Conservation (phyloP, 2,329 filamentous ascomycete species). For the Chalaropsis ovoidea region DNA sequence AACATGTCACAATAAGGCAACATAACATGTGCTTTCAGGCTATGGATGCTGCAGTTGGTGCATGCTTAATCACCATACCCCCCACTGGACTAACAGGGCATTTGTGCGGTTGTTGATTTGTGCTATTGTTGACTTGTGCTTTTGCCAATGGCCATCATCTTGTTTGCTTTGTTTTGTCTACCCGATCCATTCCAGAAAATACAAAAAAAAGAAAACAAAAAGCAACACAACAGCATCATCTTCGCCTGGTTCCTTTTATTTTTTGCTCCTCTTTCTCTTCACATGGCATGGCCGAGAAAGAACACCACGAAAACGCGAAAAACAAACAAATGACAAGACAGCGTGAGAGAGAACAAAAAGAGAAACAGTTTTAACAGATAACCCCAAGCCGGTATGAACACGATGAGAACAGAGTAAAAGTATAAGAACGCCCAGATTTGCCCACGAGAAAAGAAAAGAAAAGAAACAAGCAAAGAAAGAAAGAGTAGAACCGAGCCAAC, state of each 20-base stretch:
- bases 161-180: constrained; percentile 1
- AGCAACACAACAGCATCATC: neutral
- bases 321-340: constrained; percentile 25
- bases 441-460: constrained; percentile 18
- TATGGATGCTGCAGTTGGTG: neutral
- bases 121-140: neutral
- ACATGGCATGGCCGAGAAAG: neutral
- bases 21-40: neutral
- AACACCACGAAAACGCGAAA: neutral
- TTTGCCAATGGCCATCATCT: neutral
- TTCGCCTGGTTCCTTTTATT: neutral
- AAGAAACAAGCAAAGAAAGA: constrained; percentile 13
- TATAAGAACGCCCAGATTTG: constrained; percentile 17
- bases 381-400: constrained; percentile 24
- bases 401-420: constrained; percentile 8
- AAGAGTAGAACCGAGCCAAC: constrained; percentile 16
- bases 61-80: neutral
- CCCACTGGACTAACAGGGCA: neutral
- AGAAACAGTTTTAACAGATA: constrained; percentile 16
- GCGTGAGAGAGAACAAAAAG: neutral
- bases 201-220: neutral
- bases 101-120: neutral
- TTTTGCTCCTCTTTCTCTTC: neutral
- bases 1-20: too few species aligned
- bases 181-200: constrained; percentile 2